Percentiles rank a stretch among this genome's conserved stretches.
phyloP scores from a whole-genome alignment of 495 filamentous ascomycete species.

The Mycothermus thermophilus region DNA sequence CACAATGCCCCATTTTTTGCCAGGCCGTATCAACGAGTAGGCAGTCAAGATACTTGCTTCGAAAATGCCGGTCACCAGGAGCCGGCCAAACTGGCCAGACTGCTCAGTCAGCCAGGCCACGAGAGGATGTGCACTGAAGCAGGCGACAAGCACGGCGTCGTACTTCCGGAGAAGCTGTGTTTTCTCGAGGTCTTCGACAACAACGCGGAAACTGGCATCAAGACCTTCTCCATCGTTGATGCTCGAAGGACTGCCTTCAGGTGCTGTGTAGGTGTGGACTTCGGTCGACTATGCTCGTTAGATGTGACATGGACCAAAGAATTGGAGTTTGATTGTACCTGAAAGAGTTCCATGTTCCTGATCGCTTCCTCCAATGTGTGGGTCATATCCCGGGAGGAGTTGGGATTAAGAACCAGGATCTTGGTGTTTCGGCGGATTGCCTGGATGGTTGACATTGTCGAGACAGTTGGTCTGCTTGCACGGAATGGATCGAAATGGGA shows the following conservation, averaged over 20 bases:
- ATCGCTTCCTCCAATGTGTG: constrained; percentile 53
- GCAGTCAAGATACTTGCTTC: constrained; percentile 59
- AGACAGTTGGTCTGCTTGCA: no score
- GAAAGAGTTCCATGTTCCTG: constrained; percentile 31
- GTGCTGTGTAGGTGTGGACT: constrained; percentile 40
- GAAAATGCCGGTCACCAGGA: constrained; percentile 72
- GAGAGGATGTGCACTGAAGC: constrained; percentile 79
- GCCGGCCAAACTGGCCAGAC: constrained; percentile 8
- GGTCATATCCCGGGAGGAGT: constrained; percentile 76
- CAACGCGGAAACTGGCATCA: constrained; percentile 34
- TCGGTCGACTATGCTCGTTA: constrained; percentile 20
- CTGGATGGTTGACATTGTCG: constrained; percentile 20
- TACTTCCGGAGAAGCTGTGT: constrained; percentile 33
- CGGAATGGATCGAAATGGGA: neutral
- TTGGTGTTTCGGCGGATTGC: constrained; percentile 19
- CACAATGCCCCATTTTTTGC: constrained; percentile 66
- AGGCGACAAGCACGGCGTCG: constrained; percentile 73
- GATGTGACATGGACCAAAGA: neutral
- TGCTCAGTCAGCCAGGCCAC: constrained; percentile 43
- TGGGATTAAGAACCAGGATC: constrained; percentile 84
- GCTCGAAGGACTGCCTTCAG: constrained; percentile 37
- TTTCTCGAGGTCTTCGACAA: constrained; percentile 36
- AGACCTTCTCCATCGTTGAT: constrained; percentile 54
- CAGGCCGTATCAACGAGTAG: constrained; percentile 33
- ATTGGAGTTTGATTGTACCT: constrained; percentile 19